Evolutionary conservation across 73 alveolate genomes (phyloP).

Genomic region (Symbiodinium natans): DNA sequence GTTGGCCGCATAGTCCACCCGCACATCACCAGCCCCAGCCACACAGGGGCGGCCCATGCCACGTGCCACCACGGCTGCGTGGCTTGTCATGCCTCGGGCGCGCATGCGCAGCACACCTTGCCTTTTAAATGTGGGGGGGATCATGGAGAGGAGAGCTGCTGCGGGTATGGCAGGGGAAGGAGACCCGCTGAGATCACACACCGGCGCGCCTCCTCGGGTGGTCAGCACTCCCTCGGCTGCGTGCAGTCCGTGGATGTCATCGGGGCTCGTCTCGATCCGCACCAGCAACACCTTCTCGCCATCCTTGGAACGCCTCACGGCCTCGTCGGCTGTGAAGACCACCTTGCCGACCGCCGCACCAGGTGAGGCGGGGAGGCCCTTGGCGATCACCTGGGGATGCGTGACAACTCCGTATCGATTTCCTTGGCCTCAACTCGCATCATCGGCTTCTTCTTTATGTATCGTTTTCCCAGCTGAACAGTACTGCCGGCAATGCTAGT

Average conservation of each 20-base stretch:
- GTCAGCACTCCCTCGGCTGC: slow-evolving; percentile 95
- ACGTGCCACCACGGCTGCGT: slow-evolving; percentile 97
- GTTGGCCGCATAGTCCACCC: slow-evolving; percentile 28
- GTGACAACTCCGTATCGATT: too few relatives aligned
- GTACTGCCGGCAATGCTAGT: too few relatives aligned
- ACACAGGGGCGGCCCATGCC: slow-evolving; percentile 97
- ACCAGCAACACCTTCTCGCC: slow-evolving; percentile 95
- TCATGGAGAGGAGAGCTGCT: too few relatives aligned
- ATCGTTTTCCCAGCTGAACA: too few relatives aligned
- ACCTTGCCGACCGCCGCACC: slow-evolving; percentile 68
- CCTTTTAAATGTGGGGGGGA: too few relatives aligned
- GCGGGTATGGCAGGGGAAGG: too few relatives aligned
- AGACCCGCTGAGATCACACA: too few relatives aligned
- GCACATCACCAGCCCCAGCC: slow-evolving; percentile 91
- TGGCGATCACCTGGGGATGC: not conserved
- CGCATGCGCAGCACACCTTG: too few relatives aligned
- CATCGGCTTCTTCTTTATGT: too few relatives aligned
- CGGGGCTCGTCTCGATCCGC: slow-evolving; percentile 97
- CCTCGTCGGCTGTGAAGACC: slow-evolving; percentile 76
- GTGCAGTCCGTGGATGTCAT: slow-evolving; percentile 94
- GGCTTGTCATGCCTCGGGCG: slow-evolving; percentile 96
- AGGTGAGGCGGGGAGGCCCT: slow-evolving; percentile 59
- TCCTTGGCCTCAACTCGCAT: not conserved
- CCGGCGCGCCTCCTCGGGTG: slow-evolving; percentile 43
- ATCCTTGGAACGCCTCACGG: slow-evolving; percentile 94